A percentile compares a stretch with the other conserved stretches of the same genome.
Conservation (phyloP, 371 early-diverging fungal species). For the Lichtheimia ornata region DNA sequence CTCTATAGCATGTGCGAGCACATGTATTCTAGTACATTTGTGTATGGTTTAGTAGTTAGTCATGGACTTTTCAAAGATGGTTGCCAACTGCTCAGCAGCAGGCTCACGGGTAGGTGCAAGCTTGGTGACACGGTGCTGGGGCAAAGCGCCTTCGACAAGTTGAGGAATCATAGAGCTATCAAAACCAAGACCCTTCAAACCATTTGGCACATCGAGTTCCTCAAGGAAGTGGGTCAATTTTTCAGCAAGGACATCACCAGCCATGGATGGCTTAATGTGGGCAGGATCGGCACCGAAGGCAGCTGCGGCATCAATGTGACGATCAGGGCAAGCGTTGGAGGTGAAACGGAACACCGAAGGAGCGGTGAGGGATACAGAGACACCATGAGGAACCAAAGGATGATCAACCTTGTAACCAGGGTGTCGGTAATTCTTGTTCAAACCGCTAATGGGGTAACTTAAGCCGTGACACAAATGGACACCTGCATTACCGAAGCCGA, state of each 20-base stretch:
- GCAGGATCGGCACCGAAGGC: slow-evolving; percentile 79
- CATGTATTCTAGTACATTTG: slow-evolving; percentile 4
- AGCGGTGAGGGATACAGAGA: slow-evolving; percentile 87
- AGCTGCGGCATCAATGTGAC: slow-evolving; percentile 83
- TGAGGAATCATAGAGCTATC: slow-evolving; percentile 67
- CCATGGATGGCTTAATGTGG: slow-evolving; percentile 67
- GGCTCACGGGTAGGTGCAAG: slow-evolving; percentile 77
- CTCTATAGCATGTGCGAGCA: not conserved
- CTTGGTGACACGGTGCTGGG: slow-evolving; percentile 92
- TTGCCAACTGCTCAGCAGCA: slow-evolving; percentile 67
- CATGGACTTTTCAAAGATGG: slow-evolving; percentile 72
- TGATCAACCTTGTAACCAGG: slow-evolving; percentile 81
- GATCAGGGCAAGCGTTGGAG: slow-evolving; percentile 75
- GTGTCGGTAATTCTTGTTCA: slow-evolving; percentile 82
- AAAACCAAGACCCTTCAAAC: slow-evolving; percentile 82
- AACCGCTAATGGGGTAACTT: slow-evolving; percentile 80
- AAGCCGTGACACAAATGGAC: slow-evolving; percentile 76
- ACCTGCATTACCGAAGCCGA: slow-evolving; percentile 93
- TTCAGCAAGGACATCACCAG: slow-evolving; percentile 79
- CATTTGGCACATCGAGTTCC: slow-evolving; percentile 81
- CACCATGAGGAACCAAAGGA: slow-evolving; percentile 70
- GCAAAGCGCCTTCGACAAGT: slow-evolving; percentile 85
- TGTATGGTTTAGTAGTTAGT: slow-evolving; percentile 54
- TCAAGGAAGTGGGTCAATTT: slow-evolving; percentile 74
- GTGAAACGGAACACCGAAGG: slow-evolving; percentile 92